phyloP scores from a whole-genome alignment of 768 basidiomycete species.

The Panaeolus papilionaceus region DNA sequence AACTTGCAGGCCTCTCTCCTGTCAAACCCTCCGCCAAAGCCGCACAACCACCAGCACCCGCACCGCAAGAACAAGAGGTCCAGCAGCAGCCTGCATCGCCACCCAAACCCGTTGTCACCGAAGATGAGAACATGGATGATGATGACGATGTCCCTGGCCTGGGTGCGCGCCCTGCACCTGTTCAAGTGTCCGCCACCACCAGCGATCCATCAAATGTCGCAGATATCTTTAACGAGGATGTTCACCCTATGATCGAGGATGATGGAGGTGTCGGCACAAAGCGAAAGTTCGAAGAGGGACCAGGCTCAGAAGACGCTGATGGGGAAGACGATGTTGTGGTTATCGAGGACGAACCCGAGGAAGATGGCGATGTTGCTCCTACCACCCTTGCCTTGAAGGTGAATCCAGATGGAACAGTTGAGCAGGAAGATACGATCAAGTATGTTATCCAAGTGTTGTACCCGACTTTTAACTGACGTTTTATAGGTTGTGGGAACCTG shows the following conservation, averaged over 20 bases:
- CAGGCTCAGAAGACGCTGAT: conserved; percentile 42
- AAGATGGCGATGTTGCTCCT: conserved; percentile 58
- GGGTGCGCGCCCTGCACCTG: conserved; percentile 17
- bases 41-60: conserved; percentile 42
- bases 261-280: conserved; percentile 35
- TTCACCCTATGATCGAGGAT: conserved; percentile 26
- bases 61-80: conserved; percentile 21
- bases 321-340: conserved; percentile 53
- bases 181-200: conserved; percentile 34
- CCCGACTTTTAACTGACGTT: conserved; percentile 18
- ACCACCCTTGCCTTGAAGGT: conserved; percentile 69
- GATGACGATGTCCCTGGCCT: conserved; percentile 3
- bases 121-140: conserved; percentile 43
- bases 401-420: conserved; percentile 90
- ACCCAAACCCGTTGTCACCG: conserved; percentile 33
- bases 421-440: conserved; percentile 94
- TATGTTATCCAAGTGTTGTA: conserved; percentile 45
- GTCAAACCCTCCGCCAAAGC: conserved; percentile 50
- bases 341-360: conserved; percentile 62
- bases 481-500: conserved; percentile 90
- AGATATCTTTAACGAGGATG: conserved; percentile 27
- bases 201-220: conserved; percentile 33
- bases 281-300: conserved; percentile 56
- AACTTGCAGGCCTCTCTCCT: conserved; percentile 67
- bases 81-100: conserved; percentile 28